Evolutionary conservation across 148 eudicot genomes (phyloP).

Genomic region (Suaeda aralocaspica): DNA sequence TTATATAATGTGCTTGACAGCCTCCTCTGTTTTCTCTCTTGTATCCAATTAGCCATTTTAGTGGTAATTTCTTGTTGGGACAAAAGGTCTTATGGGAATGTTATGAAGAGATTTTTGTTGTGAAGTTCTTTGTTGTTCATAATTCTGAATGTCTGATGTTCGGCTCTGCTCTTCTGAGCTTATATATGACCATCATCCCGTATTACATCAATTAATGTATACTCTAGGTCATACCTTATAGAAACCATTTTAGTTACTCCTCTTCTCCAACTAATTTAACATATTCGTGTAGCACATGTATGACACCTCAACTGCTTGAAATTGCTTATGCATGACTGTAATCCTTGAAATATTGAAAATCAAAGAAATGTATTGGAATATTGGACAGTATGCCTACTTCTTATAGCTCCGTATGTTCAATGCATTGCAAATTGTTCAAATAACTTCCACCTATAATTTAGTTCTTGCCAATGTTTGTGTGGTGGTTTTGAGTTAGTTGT

Average conservation of each 20-base stretch:
- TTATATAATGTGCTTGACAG: no score
- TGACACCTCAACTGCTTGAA: no score
- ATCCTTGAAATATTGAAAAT: background rate
- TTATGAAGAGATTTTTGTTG: background rate
- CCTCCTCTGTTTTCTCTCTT: no score
- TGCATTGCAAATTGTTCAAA: background rate
- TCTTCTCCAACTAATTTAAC: no score
- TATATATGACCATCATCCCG: background rate
- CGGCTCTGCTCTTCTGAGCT: background rate
- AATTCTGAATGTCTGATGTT: background rate
- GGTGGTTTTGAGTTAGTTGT: background rate
- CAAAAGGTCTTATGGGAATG: no score
- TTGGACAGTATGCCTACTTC: background rate
- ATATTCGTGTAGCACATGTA: no score
- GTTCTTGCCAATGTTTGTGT: background rate
- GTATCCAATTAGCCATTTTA: no score
- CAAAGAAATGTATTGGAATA: background rate
- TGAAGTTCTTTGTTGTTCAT: background rate
- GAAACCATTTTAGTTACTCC: no score
- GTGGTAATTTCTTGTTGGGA: no score
- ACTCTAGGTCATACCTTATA: no score
- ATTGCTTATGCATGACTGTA: no score
- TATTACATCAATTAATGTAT: no score
- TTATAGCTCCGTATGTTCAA: background rate
- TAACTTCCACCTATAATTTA: background rate